Evolutionary conservation across 75 land plant species (phyloP).

Genomic region (Selaginella moellendorffii): DNA sequence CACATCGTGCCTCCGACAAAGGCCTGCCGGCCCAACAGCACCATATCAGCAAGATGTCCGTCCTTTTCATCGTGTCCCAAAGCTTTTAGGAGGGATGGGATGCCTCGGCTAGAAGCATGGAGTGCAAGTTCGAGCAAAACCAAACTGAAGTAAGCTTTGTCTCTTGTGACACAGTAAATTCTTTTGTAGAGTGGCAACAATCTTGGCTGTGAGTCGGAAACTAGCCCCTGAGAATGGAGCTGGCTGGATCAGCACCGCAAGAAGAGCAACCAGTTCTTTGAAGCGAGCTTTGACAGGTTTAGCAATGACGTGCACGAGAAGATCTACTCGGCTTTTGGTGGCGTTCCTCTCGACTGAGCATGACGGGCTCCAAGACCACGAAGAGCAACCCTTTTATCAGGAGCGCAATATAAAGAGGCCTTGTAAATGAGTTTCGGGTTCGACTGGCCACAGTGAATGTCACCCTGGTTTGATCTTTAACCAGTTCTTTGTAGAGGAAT

Average conservation of each 20-base stretch:
- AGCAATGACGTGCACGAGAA: background rate
- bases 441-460: too few relatives aligned
- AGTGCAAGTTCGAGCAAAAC: background rate
- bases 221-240: slow-evolving; percentile 30
- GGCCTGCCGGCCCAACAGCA: background rate
- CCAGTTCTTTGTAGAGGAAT: too few relatives aligned
- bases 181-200: background rate
- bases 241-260: slow-evolving; percentile 23
- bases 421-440: too few relatives aligned
- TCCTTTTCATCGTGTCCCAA: background rate
- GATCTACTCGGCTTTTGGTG: background rate
- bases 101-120: background rate
- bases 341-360: slow-evolving; percentile 1
- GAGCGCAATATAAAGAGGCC: too few relatives aligned
- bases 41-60: background rate
- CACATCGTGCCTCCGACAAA: background rate
- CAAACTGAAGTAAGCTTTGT: background rate
- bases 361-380: slow-evolving; percentile 13
- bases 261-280: background rate
- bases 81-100: background rate
- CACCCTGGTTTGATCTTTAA: too few relatives aligned
- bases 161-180: background rate
- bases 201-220: slow-evolving; percentile 32
- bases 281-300: background rate
- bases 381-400: slow-evolving; percentile 18